Conservation (phyloP, 2,329 filamentous ascomycete species). For the Fusarium tjaetaba region DNA sequence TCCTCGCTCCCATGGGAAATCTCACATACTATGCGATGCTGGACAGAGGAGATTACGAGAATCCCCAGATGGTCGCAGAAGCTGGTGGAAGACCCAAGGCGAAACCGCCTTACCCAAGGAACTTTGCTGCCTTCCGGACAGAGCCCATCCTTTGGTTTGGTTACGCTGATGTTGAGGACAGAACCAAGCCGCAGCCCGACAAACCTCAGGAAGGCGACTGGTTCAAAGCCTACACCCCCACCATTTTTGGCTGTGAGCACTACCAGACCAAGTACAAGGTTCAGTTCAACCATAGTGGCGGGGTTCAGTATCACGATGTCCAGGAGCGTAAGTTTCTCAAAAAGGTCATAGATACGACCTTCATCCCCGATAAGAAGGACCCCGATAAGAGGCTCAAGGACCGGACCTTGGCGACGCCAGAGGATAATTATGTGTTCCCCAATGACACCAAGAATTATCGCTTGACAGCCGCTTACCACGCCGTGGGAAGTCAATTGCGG, state of each 20-base stretch:
- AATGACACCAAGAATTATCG: slow-evolving; percentile 33
- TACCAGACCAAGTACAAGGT: slow-evolving; percentile 38
- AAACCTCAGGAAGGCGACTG: slow-evolving; percentile 20
- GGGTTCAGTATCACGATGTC: slow-evolving; percentile 31
- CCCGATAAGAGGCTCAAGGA: slow-evolving; percentile 32
- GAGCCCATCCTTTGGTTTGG: slow-evolving; percentile 42
- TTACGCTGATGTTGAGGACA: slow-evolving; percentile 37
- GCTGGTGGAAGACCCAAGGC: slow-evolving; percentile 21
- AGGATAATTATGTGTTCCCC: slow-evolving; percentile 35
- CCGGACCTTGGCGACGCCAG: slow-evolving; percentile 27
- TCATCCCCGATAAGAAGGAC: slow-evolving; percentile 13
- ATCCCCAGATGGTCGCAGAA: slow-evolving; percentile 16
- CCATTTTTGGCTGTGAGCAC: slow-evolving; percentile 42
- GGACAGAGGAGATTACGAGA: slow-evolving; percentile 34
- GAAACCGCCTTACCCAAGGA: slow-evolving; percentile 31
- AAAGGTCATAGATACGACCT: slow-evolving; percentile 37
- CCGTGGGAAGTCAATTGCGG: slow-evolving; percentile 33
- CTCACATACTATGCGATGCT: slow-evolving; percentile 35
- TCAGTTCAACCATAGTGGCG: slow-evolving; percentile 37
- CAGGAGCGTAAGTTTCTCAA: slow-evolving; percentile 23
- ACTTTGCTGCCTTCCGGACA: slow-evolving; percentile 36
- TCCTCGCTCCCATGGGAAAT: slow-evolving; percentile 34
- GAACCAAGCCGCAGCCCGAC: slow-evolving; percentile 21
- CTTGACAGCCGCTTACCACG: slow-evolving; percentile 34
- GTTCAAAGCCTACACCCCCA: slow-evolving; percentile 40